phyloP scores from a whole-genome alignment of 2,329 filamentous ascomycete species.

The Acrodontium crateriforme region DNA sequence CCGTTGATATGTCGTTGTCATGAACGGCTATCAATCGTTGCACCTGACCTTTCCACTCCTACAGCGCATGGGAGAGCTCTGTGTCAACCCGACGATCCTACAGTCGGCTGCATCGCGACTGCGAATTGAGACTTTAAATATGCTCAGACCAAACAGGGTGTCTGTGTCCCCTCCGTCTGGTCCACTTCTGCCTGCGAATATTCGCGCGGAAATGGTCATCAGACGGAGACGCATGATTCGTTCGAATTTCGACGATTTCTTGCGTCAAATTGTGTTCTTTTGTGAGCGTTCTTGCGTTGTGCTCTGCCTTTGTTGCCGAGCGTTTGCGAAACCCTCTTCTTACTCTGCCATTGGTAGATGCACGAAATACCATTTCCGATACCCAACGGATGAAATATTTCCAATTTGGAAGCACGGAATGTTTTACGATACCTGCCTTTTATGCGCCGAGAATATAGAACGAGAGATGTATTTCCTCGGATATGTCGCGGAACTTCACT shows the following conservation, averaged over 20 bases:
- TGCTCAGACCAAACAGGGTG: conserved; percentile 20
- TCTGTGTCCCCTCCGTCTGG: conserved; percentile 8
- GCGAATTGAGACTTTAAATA: conserved; percentile 22
- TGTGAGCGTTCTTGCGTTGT: conserved; percentile 22
- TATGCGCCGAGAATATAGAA: too few relatives aligned
- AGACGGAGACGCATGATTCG: conserved; percentile 27
- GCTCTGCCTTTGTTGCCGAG: conserved; percentile 19
- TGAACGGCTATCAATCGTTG: conserved; percentile 22
- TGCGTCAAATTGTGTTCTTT: conserved; percentile 22
- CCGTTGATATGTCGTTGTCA: conserved; percentile 25
- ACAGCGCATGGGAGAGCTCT: conserved; percentile 24
- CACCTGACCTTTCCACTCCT: conserved; percentile 30
- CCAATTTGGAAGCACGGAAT: too few relatives aligned
- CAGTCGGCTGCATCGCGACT: conserved; percentile 11
- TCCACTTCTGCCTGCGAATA: conserved; percentile 12
- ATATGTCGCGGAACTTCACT: conserved; percentile 17
- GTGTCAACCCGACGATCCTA: conserved; percentile 24
- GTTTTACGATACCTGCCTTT: too few relatives aligned
- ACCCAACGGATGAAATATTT: too few relatives aligned
- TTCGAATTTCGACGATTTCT: conserved; percentile 19
- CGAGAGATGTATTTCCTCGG: conserved; percentile 18
- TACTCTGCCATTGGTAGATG: too few relatives aligned
- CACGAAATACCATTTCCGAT: too few relatives aligned
- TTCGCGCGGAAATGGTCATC: conserved; percentile 19
- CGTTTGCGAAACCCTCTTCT: conserved; percentile 16